These are phyloP conservation scores for Scorias spongiosa DNA, from an alignment of 2,329 filamentous ascomycete genomes.

Conservation along the genomic window DNA sequence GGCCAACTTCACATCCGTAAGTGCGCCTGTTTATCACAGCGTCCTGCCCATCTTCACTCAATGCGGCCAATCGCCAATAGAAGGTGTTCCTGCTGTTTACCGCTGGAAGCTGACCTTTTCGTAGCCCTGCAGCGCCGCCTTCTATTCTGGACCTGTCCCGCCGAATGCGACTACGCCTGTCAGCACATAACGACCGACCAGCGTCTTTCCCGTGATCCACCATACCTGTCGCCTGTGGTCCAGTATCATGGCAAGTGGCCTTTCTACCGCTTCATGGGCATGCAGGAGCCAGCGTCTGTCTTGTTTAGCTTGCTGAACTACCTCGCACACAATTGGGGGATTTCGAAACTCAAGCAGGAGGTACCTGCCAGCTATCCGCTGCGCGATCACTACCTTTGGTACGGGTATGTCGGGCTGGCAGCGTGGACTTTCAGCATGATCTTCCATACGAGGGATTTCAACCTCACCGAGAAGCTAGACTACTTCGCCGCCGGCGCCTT, in stretches of 20 bases:
- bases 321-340: conserved; percentile 65
- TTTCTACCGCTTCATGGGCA: conserved; percentile 75
- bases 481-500: conserved; percentile 87
- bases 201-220: conserved; percentile 50
- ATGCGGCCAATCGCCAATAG: no score
- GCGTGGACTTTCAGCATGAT: conserved; percentile 82
- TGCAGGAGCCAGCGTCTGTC: conserved; percentile 90
- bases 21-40: conserved; percentile 15
- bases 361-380: conserved; percentile 63
- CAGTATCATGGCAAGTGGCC: conserved; percentile 99
- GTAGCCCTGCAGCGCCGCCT: conserved; percentile 70
- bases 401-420: conserved; percentile 66
- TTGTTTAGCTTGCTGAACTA: conserved; percentile 89
- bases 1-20: conserved; percentile 53
- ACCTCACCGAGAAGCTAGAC: conserved; percentile 78
- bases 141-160: conserved; percentile 79
- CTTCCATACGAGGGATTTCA: conserved; percentile 84
- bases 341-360: conserved; percentile 50
- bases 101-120: conserved; percentile 2
- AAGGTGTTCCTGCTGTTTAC: conserved; percentile 3
- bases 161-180: conserved; percentile 96
- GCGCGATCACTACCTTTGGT: conserved; percentile 61
- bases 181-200: conserved; percentile 75
- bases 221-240: conserved; percentile 52
- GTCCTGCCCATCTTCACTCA: no score